These are phyloP conservation scores for Phaffia rhodozyma DNA, from an alignment of 1,284 basidiomycete species.

Conservation along the genomic window DNA sequence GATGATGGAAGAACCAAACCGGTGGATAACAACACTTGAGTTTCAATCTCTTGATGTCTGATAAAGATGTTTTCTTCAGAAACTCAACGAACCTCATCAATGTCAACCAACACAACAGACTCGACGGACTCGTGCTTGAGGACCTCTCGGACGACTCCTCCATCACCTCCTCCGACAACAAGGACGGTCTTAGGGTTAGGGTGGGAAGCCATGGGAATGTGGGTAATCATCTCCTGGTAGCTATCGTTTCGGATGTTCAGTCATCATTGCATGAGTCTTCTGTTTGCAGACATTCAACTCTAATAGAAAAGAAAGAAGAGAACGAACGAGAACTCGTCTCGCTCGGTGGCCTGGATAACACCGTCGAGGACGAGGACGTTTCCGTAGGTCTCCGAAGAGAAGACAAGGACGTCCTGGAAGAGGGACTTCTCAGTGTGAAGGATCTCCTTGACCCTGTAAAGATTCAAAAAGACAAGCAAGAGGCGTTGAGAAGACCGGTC, in stretches of 20 bases:
- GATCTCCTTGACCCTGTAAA: slow-evolving; percentile 68
- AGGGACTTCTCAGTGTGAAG: slow-evolving; percentile 86
- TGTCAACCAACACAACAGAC: slow-evolving; percentile 90
- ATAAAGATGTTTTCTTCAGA: no score
- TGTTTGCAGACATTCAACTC: neutral
- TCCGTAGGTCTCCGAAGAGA: slow-evolving; percentile 86
- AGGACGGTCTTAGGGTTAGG: slow-evolving; percentile 93
- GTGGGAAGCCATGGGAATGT: slow-evolving; percentile 87
- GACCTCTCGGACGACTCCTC: slow-evolving; percentile 92
- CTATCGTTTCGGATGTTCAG: slow-evolving; percentile 35
- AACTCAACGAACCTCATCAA: slow-evolving; percentile 63
- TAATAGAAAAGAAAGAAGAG: neutral
- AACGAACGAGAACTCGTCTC: slow-evolving; percentile 94
- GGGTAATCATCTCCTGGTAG: slow-evolving; percentile 99
- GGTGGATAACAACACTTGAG: no score
- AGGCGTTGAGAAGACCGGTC: slow-evolving; percentile 13
- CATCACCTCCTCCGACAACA: slow-evolving; percentile 93
- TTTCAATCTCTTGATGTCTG: no score
- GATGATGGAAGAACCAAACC: no score
- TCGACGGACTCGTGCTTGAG: slow-evolving; percentile 89
- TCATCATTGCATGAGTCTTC: neutral
- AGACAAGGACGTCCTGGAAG: slow-evolving; percentile 93
- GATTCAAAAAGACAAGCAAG: neutral
- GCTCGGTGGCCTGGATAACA: slow-evolving; percentile 91
- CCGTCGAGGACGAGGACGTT: slow-evolving; percentile 95